These are phyloP conservation scores for Mortierella sp. DNA, from an alignment of 371 early-diverging fungal genomes.

Conservation along the genomic window DNA sequence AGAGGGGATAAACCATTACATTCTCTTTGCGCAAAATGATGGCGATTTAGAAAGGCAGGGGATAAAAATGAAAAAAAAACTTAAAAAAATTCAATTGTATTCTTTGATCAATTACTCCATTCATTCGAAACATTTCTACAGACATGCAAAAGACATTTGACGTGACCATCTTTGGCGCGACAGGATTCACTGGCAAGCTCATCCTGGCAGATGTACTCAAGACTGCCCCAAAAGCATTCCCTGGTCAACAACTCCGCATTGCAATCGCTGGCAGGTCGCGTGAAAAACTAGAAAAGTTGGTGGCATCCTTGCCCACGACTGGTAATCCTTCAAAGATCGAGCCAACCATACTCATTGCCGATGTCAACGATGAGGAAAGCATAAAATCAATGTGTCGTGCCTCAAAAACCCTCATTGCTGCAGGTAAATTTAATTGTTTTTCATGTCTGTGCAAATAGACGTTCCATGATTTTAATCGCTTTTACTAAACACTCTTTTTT, in stretches of 20 bases:
- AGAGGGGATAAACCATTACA: too few species aligned
- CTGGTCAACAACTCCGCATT: conserved; percentile 27
- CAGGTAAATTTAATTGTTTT: conserved; percentile 19
- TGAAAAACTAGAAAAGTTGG: conserved; percentile 27
- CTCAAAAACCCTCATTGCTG: conserved; percentile 45
- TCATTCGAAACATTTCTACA: background rate
- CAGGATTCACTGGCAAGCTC: conserved; percentile 87
- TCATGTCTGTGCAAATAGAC: conserved; percentile 1
- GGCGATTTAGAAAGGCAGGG: too few species aligned
- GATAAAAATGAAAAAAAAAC: too few species aligned
- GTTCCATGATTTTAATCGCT: background rate
- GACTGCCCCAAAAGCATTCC: conserved; percentile 22
- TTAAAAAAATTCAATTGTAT: background rate
- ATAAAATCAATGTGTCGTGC: conserved; percentile 52
- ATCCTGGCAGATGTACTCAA: conserved; percentile 77
- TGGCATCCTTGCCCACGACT: conserved; percentile 35
- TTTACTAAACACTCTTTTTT: conserved; percentile 36
- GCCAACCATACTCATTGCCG: conserved; percentile 38
- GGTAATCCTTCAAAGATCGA: conserved; percentile 4
- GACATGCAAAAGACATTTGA: conserved; percentile 58
- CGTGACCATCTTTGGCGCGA: conserved; percentile 88
- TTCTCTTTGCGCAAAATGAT: too few species aligned
- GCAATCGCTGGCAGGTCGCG: conserved; percentile 43
- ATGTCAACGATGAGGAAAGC: conserved; percentile 36
- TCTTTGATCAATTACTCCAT: background rate